Conservation (phyloP, 2,329 filamentous ascomycete genomes). For the Paracoccidioides lutzii region DNA sequence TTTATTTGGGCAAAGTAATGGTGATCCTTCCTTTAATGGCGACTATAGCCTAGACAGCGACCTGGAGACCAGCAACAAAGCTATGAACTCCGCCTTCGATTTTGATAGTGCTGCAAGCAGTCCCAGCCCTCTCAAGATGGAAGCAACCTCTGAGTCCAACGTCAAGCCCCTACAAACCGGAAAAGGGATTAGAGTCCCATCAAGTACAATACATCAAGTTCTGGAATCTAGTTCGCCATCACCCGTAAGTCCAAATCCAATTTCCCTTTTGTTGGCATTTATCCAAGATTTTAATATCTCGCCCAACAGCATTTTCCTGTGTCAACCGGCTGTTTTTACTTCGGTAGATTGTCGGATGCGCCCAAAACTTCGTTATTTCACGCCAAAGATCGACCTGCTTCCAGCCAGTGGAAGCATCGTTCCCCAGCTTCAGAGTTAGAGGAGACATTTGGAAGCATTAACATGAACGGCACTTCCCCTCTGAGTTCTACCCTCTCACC, state of each 20-base stretch:
- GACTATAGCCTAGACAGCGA: slow-evolving; percentile 24
- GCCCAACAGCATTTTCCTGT: slow-evolving; percentile 7
- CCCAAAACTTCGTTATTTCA: slow-evolving; percentile 23
- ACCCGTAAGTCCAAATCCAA: slow-evolving; percentile 16
- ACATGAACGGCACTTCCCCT: slow-evolving; percentile 31
- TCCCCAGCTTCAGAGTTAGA: slow-evolving; percentile 34
- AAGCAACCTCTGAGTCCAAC: slow-evolving; percentile 15
- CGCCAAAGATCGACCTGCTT: slow-evolving; percentile 21
- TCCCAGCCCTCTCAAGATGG: slow-evolving; percentile 29
- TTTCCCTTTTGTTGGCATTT: neutral
- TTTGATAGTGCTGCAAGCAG: slow-evolving; percentile 37
- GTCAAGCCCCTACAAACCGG: slow-evolving; percentile 14
- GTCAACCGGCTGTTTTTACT: slow-evolving; percentile 21
- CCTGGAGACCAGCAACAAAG: slow-evolving; percentile 33
- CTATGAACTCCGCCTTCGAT: slow-evolving; percentile 37
- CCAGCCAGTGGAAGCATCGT: slow-evolving; percentile 27
- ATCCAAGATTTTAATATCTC: no score
- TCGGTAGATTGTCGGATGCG: slow-evolving; percentile 24
- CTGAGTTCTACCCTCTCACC: slow-evolving; percentile 27
- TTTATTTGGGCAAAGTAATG: slow-evolving; percentile 28
- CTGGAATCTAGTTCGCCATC: slow-evolving; percentile 14
- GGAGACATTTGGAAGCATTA: slow-evolving; percentile 34
- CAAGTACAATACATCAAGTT: slow-evolving; percentile 14
- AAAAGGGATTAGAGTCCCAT: slow-evolving; percentile 18
- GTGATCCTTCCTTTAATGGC: slow-evolving; percentile 22